A percentile compares a stretch with the other conserved stretches of the same genome.
phyloP scores from a whole-genome alignment of 305 asterid genomes.

The Petunia hybrid region DNA sequence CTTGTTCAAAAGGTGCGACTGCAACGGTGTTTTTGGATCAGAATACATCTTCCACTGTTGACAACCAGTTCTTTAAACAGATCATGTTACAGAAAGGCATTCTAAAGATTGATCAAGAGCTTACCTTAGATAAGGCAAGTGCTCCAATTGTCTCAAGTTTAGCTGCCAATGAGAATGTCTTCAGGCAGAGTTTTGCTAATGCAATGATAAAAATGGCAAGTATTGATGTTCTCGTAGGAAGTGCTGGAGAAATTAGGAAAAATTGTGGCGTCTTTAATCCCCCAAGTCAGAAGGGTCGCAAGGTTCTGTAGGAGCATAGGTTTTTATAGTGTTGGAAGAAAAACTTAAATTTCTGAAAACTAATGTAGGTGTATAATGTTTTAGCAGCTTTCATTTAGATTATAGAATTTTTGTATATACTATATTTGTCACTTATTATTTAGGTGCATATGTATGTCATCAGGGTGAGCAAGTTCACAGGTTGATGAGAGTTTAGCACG shows the following conservation, averaged over 20 bases:
- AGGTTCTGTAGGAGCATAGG: constrained; percentile 14
- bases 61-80: constrained; percentile 65
- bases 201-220: constrained; percentile 66
- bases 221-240: constrained; percentile 55
- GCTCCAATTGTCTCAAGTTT: constrained; percentile 45
- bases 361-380: too few relatives aligned
- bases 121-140: constrained; percentile 51
- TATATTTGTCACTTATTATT: too few relatives aligned
- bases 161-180: constrained; percentile 40
- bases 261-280: constrained; percentile 62
- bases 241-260: constrained; percentile 63
- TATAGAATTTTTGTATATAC: too few relatives aligned
- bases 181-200: constrained; percentile 47
- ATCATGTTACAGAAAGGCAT: constrained; percentile 56
- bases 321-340: not conserved
- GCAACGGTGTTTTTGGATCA: constrained; percentile 66
- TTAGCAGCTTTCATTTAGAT: too few relatives aligned
- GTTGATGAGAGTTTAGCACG: too few relatives aligned
- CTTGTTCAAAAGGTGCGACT: constrained; percentile 34
- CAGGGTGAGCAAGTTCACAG: too few relatives aligned
- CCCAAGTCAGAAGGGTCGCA: not conserved
- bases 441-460: too few relatives aligned
- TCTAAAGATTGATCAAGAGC: constrained; percentile 61
- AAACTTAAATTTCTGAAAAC: not conserved
- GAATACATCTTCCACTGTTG: constrained; percentile 57